phyloP scores from a whole-genome alignment of 768 basidiomycete genomes.

The Tylopilus subfusipes region DNA sequence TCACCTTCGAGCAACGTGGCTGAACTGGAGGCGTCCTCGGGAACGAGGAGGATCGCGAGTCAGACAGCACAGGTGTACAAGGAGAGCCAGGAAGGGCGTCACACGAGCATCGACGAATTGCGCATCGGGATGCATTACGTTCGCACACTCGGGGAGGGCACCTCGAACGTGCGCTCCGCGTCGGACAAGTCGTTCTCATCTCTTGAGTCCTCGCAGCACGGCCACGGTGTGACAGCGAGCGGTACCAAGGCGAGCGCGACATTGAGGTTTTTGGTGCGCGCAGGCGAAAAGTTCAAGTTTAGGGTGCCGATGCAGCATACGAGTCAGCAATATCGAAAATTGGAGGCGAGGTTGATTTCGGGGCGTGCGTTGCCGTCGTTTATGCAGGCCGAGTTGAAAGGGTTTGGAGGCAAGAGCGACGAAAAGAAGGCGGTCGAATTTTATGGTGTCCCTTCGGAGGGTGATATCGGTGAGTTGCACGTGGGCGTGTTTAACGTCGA shows the following conservation, averaged over 20 bases:
- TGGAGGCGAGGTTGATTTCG: slow-evolving; percentile 48
- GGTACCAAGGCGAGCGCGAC: slow-evolving; percentile 23
- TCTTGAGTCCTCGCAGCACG: slow-evolving; percentile 54
- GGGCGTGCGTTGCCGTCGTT: slow-evolving; percentile 55
- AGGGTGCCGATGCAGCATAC: slow-evolving; percentile 41
- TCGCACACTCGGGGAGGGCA: slow-evolving; percentile 60
- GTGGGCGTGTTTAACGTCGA: slow-evolving; percentile 54
- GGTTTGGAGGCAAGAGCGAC: slow-evolving; percentile 31
- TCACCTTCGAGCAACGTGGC: slow-evolving; percentile 32
- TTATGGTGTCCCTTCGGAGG: slow-evolving; percentile 47
- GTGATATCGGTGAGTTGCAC: slow-evolving; percentile 51
- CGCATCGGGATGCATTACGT: slow-evolving; percentile 69
- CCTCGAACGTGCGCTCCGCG: slow-evolving; percentile 27
- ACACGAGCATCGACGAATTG: slow-evolving; percentile 58
- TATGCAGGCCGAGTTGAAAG: slow-evolving; percentile 49
- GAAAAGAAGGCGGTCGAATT: slow-evolving; percentile 53
- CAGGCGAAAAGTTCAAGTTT: slow-evolving; percentile 59
- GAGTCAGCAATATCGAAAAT: slow-evolving; percentile 32
- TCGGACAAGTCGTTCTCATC: slow-evolving; percentile 55
- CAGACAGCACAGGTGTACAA: slow-evolving; percentile 62
- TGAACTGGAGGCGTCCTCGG: slow-evolving; percentile 22
- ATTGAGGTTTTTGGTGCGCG: slow-evolving; percentile 47
- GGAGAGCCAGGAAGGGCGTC: slow-evolving; percentile 32
- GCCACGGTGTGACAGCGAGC: slow-evolving; percentile 25
- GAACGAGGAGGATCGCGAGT: slow-evolving; percentile 48